Base-by-base conservation (phyloP, 139 green algal species). In the Closterium sp. region DNA sequence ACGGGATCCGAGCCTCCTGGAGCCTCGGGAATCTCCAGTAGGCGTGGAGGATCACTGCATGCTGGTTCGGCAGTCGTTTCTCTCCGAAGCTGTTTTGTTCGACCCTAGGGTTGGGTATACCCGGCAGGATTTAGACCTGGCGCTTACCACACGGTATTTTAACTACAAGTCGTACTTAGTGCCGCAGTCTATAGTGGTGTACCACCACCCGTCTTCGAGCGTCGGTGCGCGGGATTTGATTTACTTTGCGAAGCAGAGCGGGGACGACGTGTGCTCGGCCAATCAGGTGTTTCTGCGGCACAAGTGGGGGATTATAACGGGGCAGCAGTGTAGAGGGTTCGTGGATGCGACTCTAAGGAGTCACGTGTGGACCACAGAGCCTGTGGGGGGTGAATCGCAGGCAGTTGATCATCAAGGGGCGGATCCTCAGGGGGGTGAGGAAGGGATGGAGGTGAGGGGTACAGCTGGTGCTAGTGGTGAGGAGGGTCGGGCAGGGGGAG, bases 291-390 rank as follows among this genome's bases (percentile, higher is more conserved):
- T 87, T 36, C 87, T 90, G 64, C 87, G 87, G 31, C 64, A 85
- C 66, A 90, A 90, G 66, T 90, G 87, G 87, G 87, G 87, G 64
- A 8, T 90, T 31, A 33, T 90, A 32, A 85, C 33, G 64, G 87
- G 87, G 32, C 87, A 90, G 87, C 30, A 43, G 87, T 90, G 87
- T 33, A 31, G 87, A 85, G 87, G 87, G 66, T 90, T 90, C 86
- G 87, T 85, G 33, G 87, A 90, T 23, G 25, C 64, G 7, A 36
- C 31, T 28, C 30, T 90, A 33, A 31, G 87, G n/a, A 12, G 31
- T 10, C 31, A 87, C 3, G n/a, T 30, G 30, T 90, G 87, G 87
- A 76, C 55, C 2, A 76, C 55, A 28, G 55, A 76, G 55, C n/a
- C n/a, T n/a, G n/a, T n/a, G n/a, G n/a, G n/a, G n/a, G n/a, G n/a